A percentile compares a stretch with the other conserved stretches of the same genome.
Evolutionary conservation across 495 filamentous ascomycete species (phyloP).

Genomic region (Penicillium flavigenum): DNA sequence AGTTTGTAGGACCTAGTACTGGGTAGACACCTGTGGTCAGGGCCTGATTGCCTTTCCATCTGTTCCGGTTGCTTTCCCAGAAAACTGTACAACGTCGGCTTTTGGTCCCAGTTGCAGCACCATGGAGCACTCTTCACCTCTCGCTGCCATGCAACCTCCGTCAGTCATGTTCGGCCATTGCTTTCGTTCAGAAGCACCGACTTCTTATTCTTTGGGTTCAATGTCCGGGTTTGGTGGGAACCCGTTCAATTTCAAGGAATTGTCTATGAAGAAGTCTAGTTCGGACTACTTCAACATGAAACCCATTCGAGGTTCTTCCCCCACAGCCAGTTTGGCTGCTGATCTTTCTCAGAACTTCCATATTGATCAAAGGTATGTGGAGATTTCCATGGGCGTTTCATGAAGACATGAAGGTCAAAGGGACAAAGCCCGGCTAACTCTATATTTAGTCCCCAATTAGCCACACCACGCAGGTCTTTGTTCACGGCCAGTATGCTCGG

Average conservation of each 20-base stretch:
- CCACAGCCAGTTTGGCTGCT: slow-evolving; percentile 82
- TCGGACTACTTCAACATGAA: slow-evolving; percentile 77
- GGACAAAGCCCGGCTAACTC: slow-evolving; percentile 27
- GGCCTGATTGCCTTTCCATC: slow-evolving; percentile 2
- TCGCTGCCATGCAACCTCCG: slow-evolving; percentile 89
- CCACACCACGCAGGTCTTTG: slow-evolving; percentile 87
- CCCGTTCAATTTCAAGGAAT: slow-evolving; percentile 70
- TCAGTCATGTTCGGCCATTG: slow-evolving; percentile 58
- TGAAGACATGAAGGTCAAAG: slow-evolving; percentile 2
- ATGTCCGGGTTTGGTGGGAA: slow-evolving; percentile 59
- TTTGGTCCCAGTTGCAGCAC: slow-evolving; percentile 13
- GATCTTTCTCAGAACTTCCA: slow-evolving; percentile 97
- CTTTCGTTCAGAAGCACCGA: slow-evolving; percentile 53
- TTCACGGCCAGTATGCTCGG: slow-evolving; percentile 80
- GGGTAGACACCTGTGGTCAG: slow-evolving; percentile 6
- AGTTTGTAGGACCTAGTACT: slow-evolving; percentile 11
- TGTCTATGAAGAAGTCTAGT: slow-evolving; percentile 64
- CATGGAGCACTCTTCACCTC: slow-evolving; percentile 92
- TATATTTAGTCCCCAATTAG: slow-evolving; percentile 75
- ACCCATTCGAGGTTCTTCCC: slow-evolving; percentile 78
- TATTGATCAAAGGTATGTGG: slow-evolving; percentile 77
- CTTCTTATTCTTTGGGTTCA: slow-evolving; percentile 43
- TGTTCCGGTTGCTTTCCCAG: neutral
- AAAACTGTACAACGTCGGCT: slow-evolving; percentile 16
- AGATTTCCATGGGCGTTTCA: neutral